A percentile compares a stretch with the other conserved stretches of the same genome.
These are phyloP conservation scores for Lichina pygmaea DNA, from an alignment of 495 filamentous ascomycete genomes.

Conservation along the genomic window DNA sequence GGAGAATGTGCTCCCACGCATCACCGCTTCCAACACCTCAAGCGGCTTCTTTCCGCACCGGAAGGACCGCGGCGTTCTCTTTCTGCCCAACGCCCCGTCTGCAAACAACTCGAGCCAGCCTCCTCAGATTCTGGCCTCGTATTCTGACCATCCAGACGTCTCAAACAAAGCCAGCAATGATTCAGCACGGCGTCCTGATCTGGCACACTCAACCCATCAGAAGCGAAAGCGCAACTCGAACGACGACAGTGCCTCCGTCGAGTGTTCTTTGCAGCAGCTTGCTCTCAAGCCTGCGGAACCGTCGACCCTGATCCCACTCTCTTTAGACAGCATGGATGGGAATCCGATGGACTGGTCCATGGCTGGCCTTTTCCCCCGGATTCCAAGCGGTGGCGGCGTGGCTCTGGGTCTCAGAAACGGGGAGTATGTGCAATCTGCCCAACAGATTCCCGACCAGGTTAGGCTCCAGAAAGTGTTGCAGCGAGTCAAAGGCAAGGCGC, in stretches of 20 bases:
- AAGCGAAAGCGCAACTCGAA: slow-evolving; percentile 3
- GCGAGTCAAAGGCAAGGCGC: neutral
- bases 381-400: neutral
- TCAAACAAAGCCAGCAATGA: too few relatives aligned
- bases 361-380: neutral
- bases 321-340: neutral
- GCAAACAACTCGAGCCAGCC: too few relatives aligned
- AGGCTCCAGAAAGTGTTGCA: slow-evolving; percentile 7
- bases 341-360: slow-evolving; percentile 8
- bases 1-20: too few relatives aligned
- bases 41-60: too few relatives aligned
- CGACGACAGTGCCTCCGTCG: slow-evolving; percentile 1
- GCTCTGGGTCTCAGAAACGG: slow-evolving; percentile 3
- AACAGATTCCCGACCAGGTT: slow-evolving; percentile 34
- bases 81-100: too few relatives aligned
- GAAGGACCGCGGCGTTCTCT: too few relatives aligned
- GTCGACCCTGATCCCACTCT: neutral
- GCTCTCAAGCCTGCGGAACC: neutral
- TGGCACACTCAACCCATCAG: neutral
- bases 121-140: too few relatives aligned
- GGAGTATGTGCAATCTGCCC: slow-evolving; percentile 28
- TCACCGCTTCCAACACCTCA: too few relatives aligned
- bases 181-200: too few relatives aligned
- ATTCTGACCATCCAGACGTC: too few relatives aligned
- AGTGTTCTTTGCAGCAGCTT: slow-evolving; percentile 2